A percentile compares a stretch with the other conserved stretches of the same genome.
These are phyloP conservation scores for Populus hybrid DNA, from an alignment of 441 rosid genomes.

Conservation along the genomic window DNA sequence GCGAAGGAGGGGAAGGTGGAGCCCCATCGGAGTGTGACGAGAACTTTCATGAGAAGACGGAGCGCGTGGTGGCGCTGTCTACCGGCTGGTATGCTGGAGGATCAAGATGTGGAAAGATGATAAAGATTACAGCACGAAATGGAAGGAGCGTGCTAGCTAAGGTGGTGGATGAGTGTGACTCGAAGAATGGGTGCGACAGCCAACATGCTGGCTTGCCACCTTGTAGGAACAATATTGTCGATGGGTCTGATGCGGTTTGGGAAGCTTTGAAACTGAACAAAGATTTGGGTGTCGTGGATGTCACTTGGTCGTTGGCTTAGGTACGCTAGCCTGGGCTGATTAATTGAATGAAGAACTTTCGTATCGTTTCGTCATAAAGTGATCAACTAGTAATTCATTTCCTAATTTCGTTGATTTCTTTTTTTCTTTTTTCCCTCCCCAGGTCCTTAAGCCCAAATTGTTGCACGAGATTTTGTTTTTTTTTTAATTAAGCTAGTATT, in stretches of 20 bases:
- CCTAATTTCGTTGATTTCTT: background rate
- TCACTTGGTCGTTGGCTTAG: constrained; percentile 38
- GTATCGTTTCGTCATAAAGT: background rate
- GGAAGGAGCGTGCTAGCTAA: constrained; percentile 29
- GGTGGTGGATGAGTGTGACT: constrained; percentile 51
- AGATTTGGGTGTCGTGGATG: constrained; percentile 23
- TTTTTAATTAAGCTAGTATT: too few relatives aligned
- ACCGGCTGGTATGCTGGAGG: constrained; percentile 35
- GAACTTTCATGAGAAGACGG: constrained; percentile 16
- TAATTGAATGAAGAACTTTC: background rate
- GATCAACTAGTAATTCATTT: too few relatives aligned
- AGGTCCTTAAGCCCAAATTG: too few relatives aligned
- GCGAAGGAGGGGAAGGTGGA: constrained; percentile 34
- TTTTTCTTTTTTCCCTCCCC: too few relatives aligned
- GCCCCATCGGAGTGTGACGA: constrained; percentile 31
- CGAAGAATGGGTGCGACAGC: constrained; percentile 29
- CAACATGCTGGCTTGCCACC: constrained; percentile 36
- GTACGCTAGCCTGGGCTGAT: background rate
- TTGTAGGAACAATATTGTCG: constrained; percentile 31
- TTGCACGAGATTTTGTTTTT: too few relatives aligned
- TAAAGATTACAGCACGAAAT: constrained; percentile 26
- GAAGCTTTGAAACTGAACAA: constrained; percentile 27
- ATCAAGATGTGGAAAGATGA: constrained; percentile 32
- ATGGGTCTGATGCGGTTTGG: constrained; percentile 45
- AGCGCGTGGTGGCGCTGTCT: constrained; percentile 35